Evolutionary conservation across 768 basidiomycete genomes (phyloP).

Genomic region (Suillus spraguei): DNA sequence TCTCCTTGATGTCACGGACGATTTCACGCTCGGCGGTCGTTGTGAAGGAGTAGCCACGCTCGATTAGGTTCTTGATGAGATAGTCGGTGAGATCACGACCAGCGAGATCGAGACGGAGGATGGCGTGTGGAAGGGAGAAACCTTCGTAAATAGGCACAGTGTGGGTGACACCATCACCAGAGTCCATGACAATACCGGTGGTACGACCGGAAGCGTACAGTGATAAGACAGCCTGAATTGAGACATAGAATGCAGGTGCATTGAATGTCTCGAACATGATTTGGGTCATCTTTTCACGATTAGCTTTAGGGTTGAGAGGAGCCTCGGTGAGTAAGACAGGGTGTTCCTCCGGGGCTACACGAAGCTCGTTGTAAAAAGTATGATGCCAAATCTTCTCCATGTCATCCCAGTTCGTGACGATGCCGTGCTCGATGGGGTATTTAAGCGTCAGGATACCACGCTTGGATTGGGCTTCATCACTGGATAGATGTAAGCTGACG

Average conservation of each 20-base stretch:
- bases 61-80: conserved; percentile 83
- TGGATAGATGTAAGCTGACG: conserved; percentile 27
- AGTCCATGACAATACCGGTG: conserved; percentile 93
- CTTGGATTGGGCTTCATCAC: conserved; percentile 92
- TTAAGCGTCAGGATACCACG: conserved; percentile 93
- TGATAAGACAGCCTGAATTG: conserved; percentile 74
- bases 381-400: conserved; percentile 99
- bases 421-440: conserved; percentile 93
- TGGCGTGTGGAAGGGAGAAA: conserved; percentile 91
- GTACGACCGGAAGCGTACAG: conserved; percentile 94
- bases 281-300: conserved; percentile 77
- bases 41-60: conserved; percentile 93
- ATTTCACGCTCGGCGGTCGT: conserved; percentile 94
- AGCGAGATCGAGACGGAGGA: conserved; percentile 88
- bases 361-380: conserved; percentile 88
- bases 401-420: conserved; percentile 98
- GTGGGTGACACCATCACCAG: conserved; percentile 95
- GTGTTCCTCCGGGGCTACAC: conserved; percentile 78
- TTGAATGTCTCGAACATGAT: conserved; percentile 85
- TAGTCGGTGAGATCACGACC: conserved; percentile 90
- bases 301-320: conserved; percentile 72
- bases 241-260: conserved; percentile 73
- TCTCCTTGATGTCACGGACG: conserved; percentile 94
- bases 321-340: conserved; percentile 74
- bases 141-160: conserved; percentile 97